Percentiles rank a stretch among this genome's conserved stretches.
Conservation (phyloP, 202 grass and related monocot genomes). For the Panicum virgatum region DNA sequence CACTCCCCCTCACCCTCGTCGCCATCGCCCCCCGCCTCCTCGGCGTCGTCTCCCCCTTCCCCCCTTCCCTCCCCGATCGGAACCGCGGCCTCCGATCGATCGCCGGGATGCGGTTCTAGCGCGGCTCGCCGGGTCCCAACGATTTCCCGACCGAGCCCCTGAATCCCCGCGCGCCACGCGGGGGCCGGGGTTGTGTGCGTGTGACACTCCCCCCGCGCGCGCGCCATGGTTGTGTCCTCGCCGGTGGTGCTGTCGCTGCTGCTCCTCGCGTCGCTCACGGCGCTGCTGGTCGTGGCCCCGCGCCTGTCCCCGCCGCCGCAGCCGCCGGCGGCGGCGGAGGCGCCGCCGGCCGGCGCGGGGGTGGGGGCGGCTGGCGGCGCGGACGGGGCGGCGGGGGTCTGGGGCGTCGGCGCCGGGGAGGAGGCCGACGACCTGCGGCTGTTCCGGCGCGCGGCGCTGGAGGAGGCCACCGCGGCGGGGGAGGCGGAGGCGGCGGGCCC, state of each 20-base stretch:
- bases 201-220: not conserved
- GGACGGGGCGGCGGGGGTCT: not conserved
- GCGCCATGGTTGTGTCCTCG: slow-evolving; percentile 24
- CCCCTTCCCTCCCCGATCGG: not conserved
- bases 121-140: not conserved
- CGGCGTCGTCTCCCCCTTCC: not conserved
- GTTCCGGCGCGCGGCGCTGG: slow-evolving; percentile 45
- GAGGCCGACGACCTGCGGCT: slow-evolving; percentile 44
- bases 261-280: slow-evolving; percentile 41
- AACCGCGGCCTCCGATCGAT: not conserved
- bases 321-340: not conserved
- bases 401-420: not conserved
- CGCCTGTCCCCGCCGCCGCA: slow-evolving; percentile 18
- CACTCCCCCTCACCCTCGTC: not conserved
- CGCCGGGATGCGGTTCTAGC: not conserved
- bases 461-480: not conserved
- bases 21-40: not conserved
- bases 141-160: not conserved
- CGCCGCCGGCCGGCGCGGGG: not conserved
- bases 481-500: not conserved
- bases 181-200: too few relatives aligned
- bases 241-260: slow-evolving; percentile 45
- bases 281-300: slow-evolving; percentile 36
- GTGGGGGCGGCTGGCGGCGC: not conserved
- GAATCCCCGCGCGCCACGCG: not conserved